Base-by-base conservation (phyloP, 2,329 filamentous ascomycete genomes). In the Ophiostoma sp. region DNA sequence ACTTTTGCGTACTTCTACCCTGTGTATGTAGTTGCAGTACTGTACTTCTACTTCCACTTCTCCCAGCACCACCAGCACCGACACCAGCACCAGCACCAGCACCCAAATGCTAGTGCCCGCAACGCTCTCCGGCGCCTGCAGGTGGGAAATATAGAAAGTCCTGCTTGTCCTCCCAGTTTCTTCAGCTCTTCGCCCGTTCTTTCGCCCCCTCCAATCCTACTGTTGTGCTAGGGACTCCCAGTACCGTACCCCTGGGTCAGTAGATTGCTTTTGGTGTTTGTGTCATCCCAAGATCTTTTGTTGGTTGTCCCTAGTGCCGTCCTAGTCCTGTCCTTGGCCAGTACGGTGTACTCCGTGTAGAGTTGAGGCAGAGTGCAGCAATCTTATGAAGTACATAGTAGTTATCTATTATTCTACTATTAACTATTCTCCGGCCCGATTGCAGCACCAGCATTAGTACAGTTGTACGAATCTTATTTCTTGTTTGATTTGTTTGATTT, bases 211-310 rank as follows among this genome's bases (percentile, higher is more conserved):
- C 57, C 52, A 33, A 62, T 62, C 57, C 57, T 62, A 62, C 57
- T 57, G 52, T 57, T 57, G 52, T 57, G 52, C 52, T 31, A 62
- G 11, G 23, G 57, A 17, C 57, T 62, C 57, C 57, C 57, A 62
- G 57, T 62, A 62, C 57, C 57, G 33, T 33, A 62, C 57, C 57
- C 57, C 27, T 62, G 57, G 57, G 57, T 62, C 57, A 62, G 57
- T 62, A 62, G 52, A 57, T 57, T 57, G n/a, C 27, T 20, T 62
- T 57, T 57, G 52, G 52, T 57, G 57, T 62, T 27, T 33, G 27
- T 62, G 57, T 33, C 57, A 57, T 57, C 23, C 52, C 52, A 57
- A 57, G 52, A 57, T 57, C 52, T 27, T 57, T 57, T 62, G 57
- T 62, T 62, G 57, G 57, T 17, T 33, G 57, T 57, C 23, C 27